A percentile compares a stretch with the other conserved stretches of the same genome.
Evolutionary conservation across 192 early-diverging fungal genomes (phyloP).

Genomic region (Coemansia sp.): DNA sequence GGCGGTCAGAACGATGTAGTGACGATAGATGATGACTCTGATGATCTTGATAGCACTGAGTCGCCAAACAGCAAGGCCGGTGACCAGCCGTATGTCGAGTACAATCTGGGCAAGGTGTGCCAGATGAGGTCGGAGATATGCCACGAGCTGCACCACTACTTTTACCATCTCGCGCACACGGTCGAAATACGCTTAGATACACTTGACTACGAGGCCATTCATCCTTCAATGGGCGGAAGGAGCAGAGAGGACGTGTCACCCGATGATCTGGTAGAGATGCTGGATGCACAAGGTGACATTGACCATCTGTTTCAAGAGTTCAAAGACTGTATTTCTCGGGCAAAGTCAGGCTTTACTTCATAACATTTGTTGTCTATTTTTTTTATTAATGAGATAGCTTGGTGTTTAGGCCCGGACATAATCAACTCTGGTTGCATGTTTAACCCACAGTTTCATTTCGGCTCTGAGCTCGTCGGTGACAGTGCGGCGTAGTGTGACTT

Average conservation of each 20-base stretch:
- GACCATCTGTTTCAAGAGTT: conserved; percentile 31
- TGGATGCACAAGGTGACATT: conserved; percentile 28
- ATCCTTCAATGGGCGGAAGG: background rate
- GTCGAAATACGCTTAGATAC: conserved; percentile 26
- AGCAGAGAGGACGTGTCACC: conserved; percentile 12
- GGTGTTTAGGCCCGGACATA: conserved; percentile 11
- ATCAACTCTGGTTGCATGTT: conserved; percentile 19
- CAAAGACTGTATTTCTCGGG: conserved; percentile 23
- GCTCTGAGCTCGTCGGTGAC: conserved; percentile 20
- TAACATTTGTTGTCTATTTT: conserved; percentile 3
- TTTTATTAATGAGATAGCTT: background rate
- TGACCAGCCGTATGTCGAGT: conserved; percentile 12
- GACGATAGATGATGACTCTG: conserved; percentile 8
- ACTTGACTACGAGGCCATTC: background rate
- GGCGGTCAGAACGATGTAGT: background rate
- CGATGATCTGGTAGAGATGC: conserved; percentile 37
- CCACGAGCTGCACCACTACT: conserved; percentile 52
- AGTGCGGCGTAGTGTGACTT: conserved; percentile 45
- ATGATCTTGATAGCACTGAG: background rate
- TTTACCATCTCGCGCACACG: conserved; percentile 22
- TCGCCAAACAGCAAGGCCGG: background rate
- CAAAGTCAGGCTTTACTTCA: conserved; percentile 41
- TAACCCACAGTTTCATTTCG: conserved; percentile 10
- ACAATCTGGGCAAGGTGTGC: conserved; percentile 39
- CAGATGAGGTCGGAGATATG: conserved; percentile 33